Conservation (phyloP, 1,139 yeast species). For the Pichia sp. region DNA sequence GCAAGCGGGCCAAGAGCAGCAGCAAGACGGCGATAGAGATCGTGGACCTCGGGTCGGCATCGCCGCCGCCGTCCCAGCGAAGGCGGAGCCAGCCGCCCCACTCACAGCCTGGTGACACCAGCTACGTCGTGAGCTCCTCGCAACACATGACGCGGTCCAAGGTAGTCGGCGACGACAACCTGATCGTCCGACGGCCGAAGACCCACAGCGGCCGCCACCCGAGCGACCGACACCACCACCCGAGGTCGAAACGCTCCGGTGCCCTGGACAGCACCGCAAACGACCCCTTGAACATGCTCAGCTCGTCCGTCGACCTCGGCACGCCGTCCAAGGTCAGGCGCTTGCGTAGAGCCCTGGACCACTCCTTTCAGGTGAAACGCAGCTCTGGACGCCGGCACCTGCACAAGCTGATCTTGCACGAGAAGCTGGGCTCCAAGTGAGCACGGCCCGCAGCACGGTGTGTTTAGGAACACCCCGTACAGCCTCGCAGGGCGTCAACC, state of each 20-base stretch:
- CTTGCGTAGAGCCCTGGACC: slow-evolving; percentile 15
- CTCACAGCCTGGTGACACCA: slow-evolving; percentile 4
- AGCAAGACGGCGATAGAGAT: not conserved
- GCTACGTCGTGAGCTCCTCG: slow-evolving; percentile 8
- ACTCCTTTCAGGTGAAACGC: not conserved
- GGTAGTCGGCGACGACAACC: slow-evolving; percentile 13
- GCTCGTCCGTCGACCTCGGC: not conserved
- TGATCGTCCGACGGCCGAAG: slow-evolving; percentile 1
- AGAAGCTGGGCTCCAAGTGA: not conserved
- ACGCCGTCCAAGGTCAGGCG: slow-evolving; percentile 18
- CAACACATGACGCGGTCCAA: slow-evolving; percentile 16
- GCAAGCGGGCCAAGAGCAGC: not conserved
- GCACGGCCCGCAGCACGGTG: not conserved
- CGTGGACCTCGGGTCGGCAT: not conserved
- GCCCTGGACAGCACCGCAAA: not conserved
- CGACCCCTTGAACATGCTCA: slow-evolving; percentile 16
- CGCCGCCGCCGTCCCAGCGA: not conserved
- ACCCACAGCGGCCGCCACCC: not conserved
- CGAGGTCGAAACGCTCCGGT: not conserved
- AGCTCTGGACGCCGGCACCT: not conserved
- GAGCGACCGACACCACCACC: not conserved
- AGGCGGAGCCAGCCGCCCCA: not conserved
- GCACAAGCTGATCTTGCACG: slow-evolving; percentile 5
- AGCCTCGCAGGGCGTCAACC: too few relatives aligned
- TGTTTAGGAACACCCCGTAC: not conserved